These are phyloP conservation scores for Fagus crenata DNA, from an alignment of 306 rosid genomes.

Conservation along the genomic window DNA sequence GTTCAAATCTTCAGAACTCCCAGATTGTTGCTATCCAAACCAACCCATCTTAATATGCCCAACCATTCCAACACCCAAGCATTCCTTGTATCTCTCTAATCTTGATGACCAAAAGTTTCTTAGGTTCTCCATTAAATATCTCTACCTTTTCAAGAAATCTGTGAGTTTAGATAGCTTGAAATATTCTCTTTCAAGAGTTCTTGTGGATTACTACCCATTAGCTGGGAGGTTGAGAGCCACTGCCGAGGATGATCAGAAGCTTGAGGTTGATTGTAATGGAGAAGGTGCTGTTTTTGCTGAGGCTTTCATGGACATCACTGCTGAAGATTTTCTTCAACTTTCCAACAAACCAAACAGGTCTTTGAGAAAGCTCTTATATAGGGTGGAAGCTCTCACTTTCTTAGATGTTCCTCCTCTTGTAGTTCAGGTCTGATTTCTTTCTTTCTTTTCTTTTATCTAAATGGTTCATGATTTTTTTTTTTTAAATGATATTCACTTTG, in stretches of 20 bases:
- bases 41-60: slow-evolving; percentile 50
- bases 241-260: slow-evolving; percentile 51
- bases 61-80: slow-evolving; percentile 65
- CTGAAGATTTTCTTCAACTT: slow-evolving; percentile 46
- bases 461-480: background rate
- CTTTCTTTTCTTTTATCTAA: background rate
- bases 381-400: slow-evolving; percentile 58
- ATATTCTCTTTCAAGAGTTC: slow-evolving; percentile 56
- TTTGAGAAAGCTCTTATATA: slow-evolving; percentile 69
- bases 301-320: slow-evolving; percentile 71
- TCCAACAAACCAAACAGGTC: slow-evolving; percentile 62
- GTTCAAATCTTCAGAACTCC: slow-evolving; percentile 60
- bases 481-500: background rate
- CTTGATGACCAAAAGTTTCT: slow-evolving; percentile 85
- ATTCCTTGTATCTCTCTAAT: slow-evolving; percentile 70
- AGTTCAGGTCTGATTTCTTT: slow-evolving; percentile 56
- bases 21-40: slow-evolving; percentile 57
- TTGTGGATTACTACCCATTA: slow-evolving; percentile 78
- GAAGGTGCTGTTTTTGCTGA: slow-evolving; percentile 78
- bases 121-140: slow-evolving; percentile 73
- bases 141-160: slow-evolving; percentile 56
- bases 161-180: slow-evolving; percentile 51
- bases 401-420: slow-evolving; percentile 83
- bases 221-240: slow-evolving; percentile 65
- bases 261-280: slow-evolving; percentile 77